Conservation (phyloP, 2,329 filamentous ascomycete species). For the Trichophyton mentagrophytes region DNA sequence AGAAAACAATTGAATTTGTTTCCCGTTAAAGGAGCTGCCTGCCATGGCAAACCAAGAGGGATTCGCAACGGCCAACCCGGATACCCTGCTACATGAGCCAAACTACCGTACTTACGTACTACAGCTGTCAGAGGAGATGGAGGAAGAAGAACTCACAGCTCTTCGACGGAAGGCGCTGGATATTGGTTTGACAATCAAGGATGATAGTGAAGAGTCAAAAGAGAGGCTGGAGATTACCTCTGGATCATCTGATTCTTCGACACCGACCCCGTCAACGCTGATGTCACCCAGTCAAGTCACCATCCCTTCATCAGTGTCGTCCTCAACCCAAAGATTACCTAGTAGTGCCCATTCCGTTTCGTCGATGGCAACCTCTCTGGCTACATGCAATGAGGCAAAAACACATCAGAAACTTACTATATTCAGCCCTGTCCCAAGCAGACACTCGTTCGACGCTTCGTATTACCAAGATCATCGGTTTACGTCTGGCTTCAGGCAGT, state of each 20-base stretch:
- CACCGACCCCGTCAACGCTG: constrained; percentile 6
- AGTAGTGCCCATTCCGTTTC: constrained; percentile 28
- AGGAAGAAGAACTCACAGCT: background rate
- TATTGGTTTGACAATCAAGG: background rate
- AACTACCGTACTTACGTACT: background rate
- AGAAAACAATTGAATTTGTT: background rate
- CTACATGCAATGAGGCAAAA: constrained; percentile 28
- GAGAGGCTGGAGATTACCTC: background rate
- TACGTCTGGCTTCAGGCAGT: constrained; percentile 10
- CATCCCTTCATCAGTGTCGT: constrained; percentile 24
- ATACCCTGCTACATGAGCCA: background rate
- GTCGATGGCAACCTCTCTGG: constrained; percentile 29
- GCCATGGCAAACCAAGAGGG: background rate
- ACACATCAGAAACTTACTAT: constrained; percentile 14
- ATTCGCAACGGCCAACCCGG: background rate
- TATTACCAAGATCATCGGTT: constrained; percentile 8
- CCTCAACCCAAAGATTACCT: constrained; percentile 18
- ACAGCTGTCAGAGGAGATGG: background rate
- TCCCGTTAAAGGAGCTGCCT: background rate
- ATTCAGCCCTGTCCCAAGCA: constrained; percentile 9
- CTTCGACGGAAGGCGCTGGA: background rate
- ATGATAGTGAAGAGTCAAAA: background rate
- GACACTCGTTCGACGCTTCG: constrained; percentile 19
- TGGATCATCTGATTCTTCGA: background rate
- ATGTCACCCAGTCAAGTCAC: constrained; percentile 19